phyloP scores from a whole-genome alignment of 139 green algal species.

The Zygnema cylindricum region DNA sequence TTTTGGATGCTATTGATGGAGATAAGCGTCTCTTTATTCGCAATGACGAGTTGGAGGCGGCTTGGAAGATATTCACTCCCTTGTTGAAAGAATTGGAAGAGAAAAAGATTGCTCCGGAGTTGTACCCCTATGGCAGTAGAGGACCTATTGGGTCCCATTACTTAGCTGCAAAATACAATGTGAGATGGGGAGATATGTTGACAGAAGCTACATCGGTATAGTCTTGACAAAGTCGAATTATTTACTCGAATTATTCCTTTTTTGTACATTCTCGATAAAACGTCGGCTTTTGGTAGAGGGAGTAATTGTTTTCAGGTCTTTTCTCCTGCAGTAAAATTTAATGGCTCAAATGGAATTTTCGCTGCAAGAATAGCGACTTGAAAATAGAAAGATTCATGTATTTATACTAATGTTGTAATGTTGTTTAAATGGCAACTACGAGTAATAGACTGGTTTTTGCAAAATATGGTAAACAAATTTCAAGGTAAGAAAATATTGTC shows the following conservation, averaged over 20 bases:
- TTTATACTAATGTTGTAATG: too few relatives aligned
- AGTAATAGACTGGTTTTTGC: too few relatives aligned
- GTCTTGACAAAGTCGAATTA: neutral
- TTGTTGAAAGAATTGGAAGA: slow-evolving; percentile 74
- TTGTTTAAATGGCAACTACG: too few relatives aligned
- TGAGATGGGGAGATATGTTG: slow-evolving; percentile 89
- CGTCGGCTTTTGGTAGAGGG: too few relatives aligned
- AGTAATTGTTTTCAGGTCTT: neutral
- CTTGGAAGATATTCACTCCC: slow-evolving; percentile 96
- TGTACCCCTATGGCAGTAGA: slow-evolving; percentile 96
- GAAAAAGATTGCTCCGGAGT: slow-evolving; percentile 81
- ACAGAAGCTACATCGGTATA: neutral
- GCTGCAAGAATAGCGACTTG: too few relatives aligned
- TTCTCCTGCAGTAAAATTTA: too few relatives aligned
- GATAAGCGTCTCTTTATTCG: slow-evolving; percentile 90
- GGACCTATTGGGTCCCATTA: slow-evolving; percentile 97
- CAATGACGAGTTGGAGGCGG: slow-evolving; percentile 88
- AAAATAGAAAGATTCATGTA: too few relatives aligned
- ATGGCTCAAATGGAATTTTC: too few relatives aligned
- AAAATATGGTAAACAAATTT: too few relatives aligned
- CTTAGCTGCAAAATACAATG: slow-evolving; percentile 92
- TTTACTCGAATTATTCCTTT: neutral
- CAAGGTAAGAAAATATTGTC: too few relatives aligned
- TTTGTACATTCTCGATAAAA: neutral
- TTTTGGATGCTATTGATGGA: slow-evolving; percentile 97